phyloP scores from a whole-genome alignment of 179 eudicot species.

The Dionaea muscipula region DNA sequence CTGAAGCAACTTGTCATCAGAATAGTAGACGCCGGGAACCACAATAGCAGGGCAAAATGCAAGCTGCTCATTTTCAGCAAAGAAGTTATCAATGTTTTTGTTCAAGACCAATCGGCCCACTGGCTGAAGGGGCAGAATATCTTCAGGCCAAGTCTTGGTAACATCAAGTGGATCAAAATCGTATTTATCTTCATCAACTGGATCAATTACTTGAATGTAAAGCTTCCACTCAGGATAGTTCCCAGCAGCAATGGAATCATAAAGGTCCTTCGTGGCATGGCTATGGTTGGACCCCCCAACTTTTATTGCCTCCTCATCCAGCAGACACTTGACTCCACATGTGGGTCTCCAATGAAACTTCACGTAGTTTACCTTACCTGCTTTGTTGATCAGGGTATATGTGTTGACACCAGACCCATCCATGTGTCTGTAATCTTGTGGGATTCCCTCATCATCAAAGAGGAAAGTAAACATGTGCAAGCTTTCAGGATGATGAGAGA shows the following conservation, averaged over 20 bases:
- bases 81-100: conserved; percentile 37
- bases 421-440: conserved; percentile 33
- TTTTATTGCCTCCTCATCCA: conserved; percentile 29
- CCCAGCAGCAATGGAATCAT: conserved; percentile 31
- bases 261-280: conserved; percentile 36
- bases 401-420: conserved; percentile 36
- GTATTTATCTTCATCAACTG: conserved; percentile 29
- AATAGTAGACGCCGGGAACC: conserved; percentile 32
- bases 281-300: conserved; percentile 37
- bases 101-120: conserved; percentile 34
- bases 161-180: conserved; percentile 39
- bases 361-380: conserved; percentile 32
- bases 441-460: conserved; percentile 33
- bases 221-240: conserved; percentile 38
- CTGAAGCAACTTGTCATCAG: conserved; percentile 38
- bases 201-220: conserved; percentile 30
- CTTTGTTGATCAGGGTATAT: conserved; percentile 28
- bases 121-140: conserved; percentile 28
- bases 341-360: conserved; percentile 41
- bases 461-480: conserved; percentile 34
- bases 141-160: conserved; percentile 40
- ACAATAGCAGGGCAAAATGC: conserved; percentile 32
- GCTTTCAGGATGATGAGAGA: conserved; percentile 38
- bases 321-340: conserved; percentile 29
- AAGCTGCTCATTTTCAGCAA: conserved; percentile 35